These are phyloP conservation scores for Leishmania mexicana DNA, from an alignment of 208 protist genomes.

Conservation along the genomic window DNA sequence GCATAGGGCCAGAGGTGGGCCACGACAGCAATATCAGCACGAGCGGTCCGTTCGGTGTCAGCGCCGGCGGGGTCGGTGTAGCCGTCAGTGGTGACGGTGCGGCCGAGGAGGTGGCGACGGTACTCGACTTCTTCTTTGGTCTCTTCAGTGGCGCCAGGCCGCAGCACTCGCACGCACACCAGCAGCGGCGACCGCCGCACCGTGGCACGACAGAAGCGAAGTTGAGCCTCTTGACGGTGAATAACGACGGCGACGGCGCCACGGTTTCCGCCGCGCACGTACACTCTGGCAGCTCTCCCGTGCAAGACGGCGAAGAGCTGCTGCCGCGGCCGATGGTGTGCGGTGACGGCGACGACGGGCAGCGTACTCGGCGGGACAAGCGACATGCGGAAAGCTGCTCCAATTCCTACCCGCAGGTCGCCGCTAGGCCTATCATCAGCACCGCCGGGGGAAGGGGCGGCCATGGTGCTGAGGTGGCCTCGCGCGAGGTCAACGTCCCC, in stretches of 20 bases:
- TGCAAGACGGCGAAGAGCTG: background rate
- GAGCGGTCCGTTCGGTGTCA: background rate
- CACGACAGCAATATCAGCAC: background rate
- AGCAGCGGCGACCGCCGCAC: background rate
- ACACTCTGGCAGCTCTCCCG: background rate
- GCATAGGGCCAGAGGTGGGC: background rate
- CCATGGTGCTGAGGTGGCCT: background rate
- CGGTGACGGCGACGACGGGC: background rate
- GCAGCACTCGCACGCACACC: background rate
- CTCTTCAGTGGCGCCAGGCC: background rate
- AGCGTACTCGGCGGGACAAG: background rate
- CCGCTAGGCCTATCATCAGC: background rate
- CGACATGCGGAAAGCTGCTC: no score
- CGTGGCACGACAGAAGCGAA: background rate
- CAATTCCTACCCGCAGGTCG: background rate
- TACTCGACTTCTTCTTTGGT: slow-evolving; percentile 9
- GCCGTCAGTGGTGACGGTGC: background rate
- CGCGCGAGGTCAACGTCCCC: background rate
- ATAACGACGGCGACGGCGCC: background rate
- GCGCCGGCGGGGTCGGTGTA: background rate
- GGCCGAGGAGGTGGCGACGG: slow-evolving; percentile 6
- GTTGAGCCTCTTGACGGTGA: slow-evolving; percentile 12
- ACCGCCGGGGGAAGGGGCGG: background rate
- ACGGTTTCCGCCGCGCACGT: background rate
- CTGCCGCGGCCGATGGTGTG: background rate